Evolutionary conservation across 495 filamentous ascomycete genomes (phyloP).

Genomic region (Stereocaulon alpinum): DNA sequence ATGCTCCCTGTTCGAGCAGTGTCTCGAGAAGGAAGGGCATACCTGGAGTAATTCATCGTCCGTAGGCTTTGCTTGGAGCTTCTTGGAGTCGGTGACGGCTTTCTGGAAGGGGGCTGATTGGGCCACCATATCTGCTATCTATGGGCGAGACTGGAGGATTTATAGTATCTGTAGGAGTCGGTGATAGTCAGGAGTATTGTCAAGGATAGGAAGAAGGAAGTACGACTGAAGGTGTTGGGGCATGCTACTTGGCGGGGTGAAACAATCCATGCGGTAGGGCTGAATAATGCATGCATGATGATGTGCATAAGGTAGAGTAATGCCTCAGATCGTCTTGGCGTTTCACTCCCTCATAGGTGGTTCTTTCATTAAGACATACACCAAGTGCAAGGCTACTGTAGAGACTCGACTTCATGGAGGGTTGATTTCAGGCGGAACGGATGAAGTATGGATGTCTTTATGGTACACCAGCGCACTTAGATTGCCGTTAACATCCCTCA

Average conservation of each 20-base stretch:
- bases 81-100: conserved; percentile 53
- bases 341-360: too few relatives aligned
- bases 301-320: neutral
- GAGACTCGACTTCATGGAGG: too few relatives aligned
- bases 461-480: neutral
- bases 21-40: conserved; percentile 3
- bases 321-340: neutral
- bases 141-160: neutral
- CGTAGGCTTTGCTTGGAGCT: conserved; percentile 42
- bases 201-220: neutral
- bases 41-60: conserved; percentile 51
- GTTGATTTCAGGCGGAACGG: too few relatives aligned
- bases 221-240: neutral
- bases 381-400: too few relatives aligned
- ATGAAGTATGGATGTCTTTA: too few relatives aligned
- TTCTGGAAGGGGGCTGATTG: conserved; percentile 25
- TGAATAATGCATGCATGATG: conserved; percentile 3
- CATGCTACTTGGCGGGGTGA: neutral
- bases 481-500: neutral
- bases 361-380: too few relatives aligned
- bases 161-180: neutral
- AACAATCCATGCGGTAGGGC: neutral
- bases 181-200: neutral
- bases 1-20: neutral
- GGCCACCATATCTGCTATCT: conserved; percentile 14